Base-by-base conservation (phyloP, 495 filamentous ascomycete species). In the Neurospora intermedia region DNA sequence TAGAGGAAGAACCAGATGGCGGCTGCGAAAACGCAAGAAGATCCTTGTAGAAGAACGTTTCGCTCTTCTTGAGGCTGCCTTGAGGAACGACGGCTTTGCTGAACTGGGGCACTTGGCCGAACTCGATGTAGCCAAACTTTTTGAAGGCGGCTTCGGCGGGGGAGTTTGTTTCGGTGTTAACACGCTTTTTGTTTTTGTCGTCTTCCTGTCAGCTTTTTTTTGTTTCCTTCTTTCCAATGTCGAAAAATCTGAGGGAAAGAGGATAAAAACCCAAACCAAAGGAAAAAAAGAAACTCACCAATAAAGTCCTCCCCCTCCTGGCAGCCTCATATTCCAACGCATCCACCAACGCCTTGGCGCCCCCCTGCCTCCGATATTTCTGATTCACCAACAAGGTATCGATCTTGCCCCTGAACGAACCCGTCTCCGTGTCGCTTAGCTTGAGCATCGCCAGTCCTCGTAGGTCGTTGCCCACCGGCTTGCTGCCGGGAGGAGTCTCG, bases 11-110 rank as follows among this genome's bases (percentile, higher is more conserved):
- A 13, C 10, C 23, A 62, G 54, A 23, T 23, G 23, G 31, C 7
- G 41, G 66, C 70, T n/a, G 16, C 16, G 27, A 41, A 6, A 70
- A 8, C 3, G n/a, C 10, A 1, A 71, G 23, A n/a, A 82, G 71
- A 71, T 82, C 77, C 73, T 84, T 84, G 71, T 83, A 84, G 71
- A 82, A 84, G 66, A 83, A 82, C 0, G 81, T 81, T 54, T 79
- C 78, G 73, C 81, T 81, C 74, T 78, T 81, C 39, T 77, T 76
- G 11, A 62, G 54, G 3, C 66, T 74, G 66, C 76, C 78, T 16
- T 73, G 77, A 9, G 78, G 74, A 8, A 62, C 13, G 23, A 75
- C 71, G 10, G 75, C 75, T 2, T 75, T 76, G 43, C 77, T 80
- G 70, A 81, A 84, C 16, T 75, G 75, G 35, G 82, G 82, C 16